These are phyloP conservation scores for Prunus fruticosa DNA, from an alignment of 306 rosid species.

Conservation along the genomic window DNA sequence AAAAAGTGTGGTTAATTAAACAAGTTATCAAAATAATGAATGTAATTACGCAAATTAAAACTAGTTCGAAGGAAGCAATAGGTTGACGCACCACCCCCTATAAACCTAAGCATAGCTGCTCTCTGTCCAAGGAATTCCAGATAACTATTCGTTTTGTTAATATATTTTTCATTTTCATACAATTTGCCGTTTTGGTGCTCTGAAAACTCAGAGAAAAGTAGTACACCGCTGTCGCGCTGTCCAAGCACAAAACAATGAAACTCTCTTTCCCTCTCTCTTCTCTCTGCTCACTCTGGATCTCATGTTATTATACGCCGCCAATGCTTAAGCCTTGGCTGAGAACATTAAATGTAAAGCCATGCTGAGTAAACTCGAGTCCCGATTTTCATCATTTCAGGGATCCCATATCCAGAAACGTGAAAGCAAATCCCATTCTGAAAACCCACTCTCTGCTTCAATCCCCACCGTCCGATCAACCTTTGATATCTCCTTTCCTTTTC, in stretches of 20 bases:
- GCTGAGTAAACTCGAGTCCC: neutral
- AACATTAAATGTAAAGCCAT: constrained; percentile 10
- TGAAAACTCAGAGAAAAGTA: too few species aligned
- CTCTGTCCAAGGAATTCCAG: neutral
- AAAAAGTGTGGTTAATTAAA: too few species aligned
- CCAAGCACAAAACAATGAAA: too few species aligned
- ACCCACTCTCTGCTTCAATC: neutral
- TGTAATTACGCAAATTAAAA: too few species aligned
- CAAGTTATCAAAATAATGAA: too few species aligned
- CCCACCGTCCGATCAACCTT: neutral
- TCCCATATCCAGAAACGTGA: neutral
- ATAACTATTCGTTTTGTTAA: neutral
- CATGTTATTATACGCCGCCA: constrained; percentile 3
- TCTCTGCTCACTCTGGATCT: neutral
- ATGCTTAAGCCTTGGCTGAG: neutral
- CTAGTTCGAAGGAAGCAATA: too few species aligned
- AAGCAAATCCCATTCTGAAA: too few species aligned
- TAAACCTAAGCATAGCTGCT: too few species aligned
- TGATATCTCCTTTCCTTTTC: neutral
- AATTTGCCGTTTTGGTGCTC: too few species aligned
- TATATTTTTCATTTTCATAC: too few species aligned
- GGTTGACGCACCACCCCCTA: too few species aligned
- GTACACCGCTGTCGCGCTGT: too few species aligned
- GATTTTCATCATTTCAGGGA: constrained; percentile 17
- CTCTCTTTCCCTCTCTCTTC: neutral